Evolutionary conservation across 2,329 filamentous ascomycete genomes (phyloP), one percentile per base, ranked within the genome.

Genomic region (Tympanopsis confertula): DNA sequence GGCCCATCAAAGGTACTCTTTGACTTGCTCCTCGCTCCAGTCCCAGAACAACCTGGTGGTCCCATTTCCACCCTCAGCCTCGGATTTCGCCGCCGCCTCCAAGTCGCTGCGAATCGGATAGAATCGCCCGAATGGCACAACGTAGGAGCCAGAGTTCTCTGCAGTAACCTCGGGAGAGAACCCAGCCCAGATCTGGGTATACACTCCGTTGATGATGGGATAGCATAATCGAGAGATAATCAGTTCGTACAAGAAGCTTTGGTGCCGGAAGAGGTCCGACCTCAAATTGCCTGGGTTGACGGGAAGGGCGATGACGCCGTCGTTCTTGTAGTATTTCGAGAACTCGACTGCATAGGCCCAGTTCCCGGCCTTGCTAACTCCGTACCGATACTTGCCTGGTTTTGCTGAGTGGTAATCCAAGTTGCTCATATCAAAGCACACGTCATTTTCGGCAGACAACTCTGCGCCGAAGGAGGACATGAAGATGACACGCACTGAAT

Each of bases 21-120:
- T 40, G n/a, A 44, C 41, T 42, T 60, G 50, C 45, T 52, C 50
- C 45, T 62, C 59, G 45, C 54, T 59, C 53, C 56, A 62, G 35
- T 55, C 51, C 57, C 57, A 64, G 35, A 65, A 53, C 45, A 52
- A 55, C 42, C 43, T 41, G 35, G 51, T 50, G 20, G 46, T 43
- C 3, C 53, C 55, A 19, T 41, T 51, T 18, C 50, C 47, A n/a
- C 51, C 55, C 12, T 55, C 47, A 17, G 38, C 40, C 28, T 43
- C 37, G 5, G 37, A 20, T 37, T 43, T 44, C 1, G 45, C 42
- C 15, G 47, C 44, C 13, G 44, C 39, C 22, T 42, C 40, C 13
- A 62, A 28, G 30, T 45, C 43, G 3, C 33, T 7, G 4, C 38
- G 13, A 13, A 20, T 32, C 1, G 35, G 35, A 24, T 30, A 15